Evolutionary conservation across 2,329 filamentous ascomycete species (phyloP).

Genomic region (Diplocarpon rosae): DNA sequence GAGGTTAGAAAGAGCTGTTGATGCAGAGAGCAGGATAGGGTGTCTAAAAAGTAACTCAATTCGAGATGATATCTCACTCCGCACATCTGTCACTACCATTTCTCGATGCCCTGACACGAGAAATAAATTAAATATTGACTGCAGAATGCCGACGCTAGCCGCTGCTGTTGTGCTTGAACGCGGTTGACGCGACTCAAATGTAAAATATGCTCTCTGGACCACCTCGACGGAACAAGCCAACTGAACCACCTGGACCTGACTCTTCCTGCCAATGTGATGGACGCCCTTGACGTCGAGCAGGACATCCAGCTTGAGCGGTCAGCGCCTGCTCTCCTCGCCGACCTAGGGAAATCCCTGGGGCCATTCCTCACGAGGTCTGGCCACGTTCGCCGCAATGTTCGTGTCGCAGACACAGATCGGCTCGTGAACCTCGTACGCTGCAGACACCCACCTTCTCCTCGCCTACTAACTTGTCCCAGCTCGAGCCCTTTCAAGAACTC

Average conservation of each 20-base stretch:
- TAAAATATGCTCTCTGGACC: not conserved
- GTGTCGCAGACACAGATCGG: constrained; percentile 37
- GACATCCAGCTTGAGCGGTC: constrained; percentile 52
- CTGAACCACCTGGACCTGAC: not conserved
- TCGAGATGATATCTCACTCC: too few relatives aligned
- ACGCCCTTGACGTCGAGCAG: constrained; percentile 46
- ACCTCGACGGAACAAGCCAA: not conserved
- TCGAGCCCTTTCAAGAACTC: constrained; percentile 90
- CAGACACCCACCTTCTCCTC: not conserved
- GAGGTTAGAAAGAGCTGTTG: too few relatives aligned
- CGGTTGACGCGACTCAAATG: not conserved
- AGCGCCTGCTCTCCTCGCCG: constrained; percentile 46
- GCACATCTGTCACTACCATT: too few relatives aligned
- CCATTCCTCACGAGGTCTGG: constrained; percentile 40
- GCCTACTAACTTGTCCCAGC: constrained; percentile 21
- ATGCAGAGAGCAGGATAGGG: too few relatives aligned
- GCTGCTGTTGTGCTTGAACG: not conserved
- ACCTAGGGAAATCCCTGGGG: constrained; percentile 43
- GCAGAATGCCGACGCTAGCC: not conserved
- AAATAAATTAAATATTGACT: too few relatives aligned
- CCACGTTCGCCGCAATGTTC: constrained; percentile 38
- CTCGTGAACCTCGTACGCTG: constrained; percentile 35
- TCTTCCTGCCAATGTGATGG: constrained; percentile 34
- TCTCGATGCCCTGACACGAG: not conserved
- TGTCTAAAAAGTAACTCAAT: too few relatives aligned